Evolutionary conservation across 2,329 filamentous ascomycete genomes (phyloP).

Genomic region (Hypomyces perniciosus): DNA sequence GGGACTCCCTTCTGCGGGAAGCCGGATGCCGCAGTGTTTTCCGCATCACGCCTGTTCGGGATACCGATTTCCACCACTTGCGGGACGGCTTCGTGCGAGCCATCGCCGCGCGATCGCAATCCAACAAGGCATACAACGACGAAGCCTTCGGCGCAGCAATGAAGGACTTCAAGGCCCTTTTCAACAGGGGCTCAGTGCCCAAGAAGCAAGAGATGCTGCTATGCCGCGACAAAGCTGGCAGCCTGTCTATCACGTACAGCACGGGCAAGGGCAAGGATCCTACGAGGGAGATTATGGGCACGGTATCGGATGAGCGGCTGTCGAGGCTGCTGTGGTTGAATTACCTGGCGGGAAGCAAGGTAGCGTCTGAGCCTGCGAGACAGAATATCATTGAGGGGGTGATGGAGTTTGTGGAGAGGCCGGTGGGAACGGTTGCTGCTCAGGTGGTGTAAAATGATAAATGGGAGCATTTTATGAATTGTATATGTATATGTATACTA

Average conservation of each 20-base stretch:
- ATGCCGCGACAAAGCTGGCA: constrained; percentile 58
- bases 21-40: constrained; percentile 69
- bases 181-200: constrained; percentile 72
- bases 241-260: constrained; percentile 62
- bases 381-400: constrained; percentile 80
- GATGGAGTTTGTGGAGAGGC: constrained; percentile 80
- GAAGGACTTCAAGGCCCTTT: constrained; percentile 72
- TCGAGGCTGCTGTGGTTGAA: constrained; percentile 81
- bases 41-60: constrained; percentile 81
- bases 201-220: constrained; percentile 76
- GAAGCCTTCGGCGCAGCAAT: constrained; percentile 72
- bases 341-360: constrained; percentile 79
- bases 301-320: constrained; percentile 71
- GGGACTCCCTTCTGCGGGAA: constrained; percentile 63
- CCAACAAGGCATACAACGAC: constrained; percentile 52
- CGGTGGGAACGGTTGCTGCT: constrained; percentile 78
- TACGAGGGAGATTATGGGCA: constrained; percentile 56
- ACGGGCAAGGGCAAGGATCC: constrained; percentile 46
- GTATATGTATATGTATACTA: not conserved
- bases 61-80: constrained; percentile 90
- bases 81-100: constrained; percentile 86
- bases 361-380: constrained; percentile 77
- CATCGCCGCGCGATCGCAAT: constrained; percentile 66
- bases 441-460: constrained; percentile 50
- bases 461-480: not conserved